These are phyloP conservation scores for Cytospora leucostoma DNA, from an alignment of 2,329 filamentous ascomycete genomes.

Conservation along the genomic window DNA sequence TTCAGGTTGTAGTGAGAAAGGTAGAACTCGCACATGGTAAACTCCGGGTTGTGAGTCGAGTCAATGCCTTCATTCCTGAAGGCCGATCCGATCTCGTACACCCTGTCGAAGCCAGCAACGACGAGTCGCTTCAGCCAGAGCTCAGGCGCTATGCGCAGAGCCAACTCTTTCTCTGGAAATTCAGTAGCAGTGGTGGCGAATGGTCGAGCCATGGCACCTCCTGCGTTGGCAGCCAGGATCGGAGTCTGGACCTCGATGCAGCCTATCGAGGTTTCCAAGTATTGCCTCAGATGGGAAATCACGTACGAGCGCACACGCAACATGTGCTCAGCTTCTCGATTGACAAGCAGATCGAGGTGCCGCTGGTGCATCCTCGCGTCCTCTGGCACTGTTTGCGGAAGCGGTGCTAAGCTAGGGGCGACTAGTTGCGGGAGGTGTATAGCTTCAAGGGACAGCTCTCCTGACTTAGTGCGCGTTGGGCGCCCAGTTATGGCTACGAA, in stretches of 20 bases:
- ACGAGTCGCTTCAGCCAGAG: conserved; percentile 92
- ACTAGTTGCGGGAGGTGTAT: conserved; percentile 69
- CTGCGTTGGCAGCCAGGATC: conserved; percentile 77
- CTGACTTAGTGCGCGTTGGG: conserved; percentile 68
- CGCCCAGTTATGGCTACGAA: conserved; percentile 66
- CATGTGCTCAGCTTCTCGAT: conserved; percentile 66
- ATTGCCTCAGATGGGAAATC: conserved; percentile 67
- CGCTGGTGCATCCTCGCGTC: conserved; percentile 75
- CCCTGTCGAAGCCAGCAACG: conserved; percentile 80
- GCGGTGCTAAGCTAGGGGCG: conserved; percentile 75
- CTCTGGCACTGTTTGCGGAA: conserved; percentile 72
- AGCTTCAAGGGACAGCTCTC: conserved; percentile 74
- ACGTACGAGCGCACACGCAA: conserved; percentile 75
- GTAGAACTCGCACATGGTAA: conserved; percentile 97
- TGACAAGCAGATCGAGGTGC: conserved; percentile 84
- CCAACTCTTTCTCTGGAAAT: conserved; percentile 69
- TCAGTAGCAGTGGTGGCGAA: conserved; percentile 81
- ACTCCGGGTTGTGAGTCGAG: conserved; percentile 92
- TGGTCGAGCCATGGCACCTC: conserved; percentile 84
- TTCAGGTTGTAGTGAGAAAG: conserved; percentile 77
- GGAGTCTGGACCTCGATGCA: conserved; percentile 79
- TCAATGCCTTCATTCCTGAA: conserved; percentile 96
- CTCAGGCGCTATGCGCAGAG: conserved; percentile 88
- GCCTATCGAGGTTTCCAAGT: conserved; percentile 48
- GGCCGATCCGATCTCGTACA: conserved; percentile 90